These are phyloP conservation scores for Aspergillus tamarii DNA, from an alignment of 2,329 filamentous ascomycete genomes.

Conservation along the genomic window DNA sequence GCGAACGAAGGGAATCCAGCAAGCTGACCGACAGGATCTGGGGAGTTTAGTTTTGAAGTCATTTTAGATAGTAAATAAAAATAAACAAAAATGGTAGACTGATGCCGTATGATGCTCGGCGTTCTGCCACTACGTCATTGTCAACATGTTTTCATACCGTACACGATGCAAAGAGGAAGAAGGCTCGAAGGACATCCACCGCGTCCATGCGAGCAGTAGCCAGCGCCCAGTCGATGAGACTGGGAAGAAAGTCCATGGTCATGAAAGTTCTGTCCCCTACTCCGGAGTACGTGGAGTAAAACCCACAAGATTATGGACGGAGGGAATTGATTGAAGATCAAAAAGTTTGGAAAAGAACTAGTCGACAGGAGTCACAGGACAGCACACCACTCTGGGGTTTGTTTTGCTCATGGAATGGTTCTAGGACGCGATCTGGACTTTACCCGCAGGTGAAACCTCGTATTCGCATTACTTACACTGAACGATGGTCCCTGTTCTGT, in stretches of 20 bases:
- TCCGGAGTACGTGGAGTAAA: not conserved
- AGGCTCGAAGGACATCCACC: slow-evolving; percentile 39
- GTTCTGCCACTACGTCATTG: slow-evolving; percentile 8
- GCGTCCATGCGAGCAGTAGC: slow-evolving; percentile 33
- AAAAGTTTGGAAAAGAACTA: not conserved
- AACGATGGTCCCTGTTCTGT: slow-evolving; percentile 12
- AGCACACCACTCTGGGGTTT: slow-evolving; percentile 5
- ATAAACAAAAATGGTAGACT: not conserved
- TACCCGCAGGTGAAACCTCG: not conserved
- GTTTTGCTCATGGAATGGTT: slow-evolving; percentile 2
- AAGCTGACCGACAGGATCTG: slow-evolving; percentile 55
- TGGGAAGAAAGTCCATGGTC: slow-evolving; percentile 18
- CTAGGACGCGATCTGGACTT: not conserved
- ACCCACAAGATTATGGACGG: slow-evolving; percentile 4
- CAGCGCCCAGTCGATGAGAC: slow-evolving; percentile 18
- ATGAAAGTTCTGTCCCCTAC: not conserved
- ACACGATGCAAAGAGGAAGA: slow-evolving; percentile 42
- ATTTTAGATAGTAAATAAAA: slow-evolving; percentile 15
- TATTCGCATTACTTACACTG: slow-evolving; percentile 4
- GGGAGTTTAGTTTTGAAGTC: slow-evolving; percentile 22
- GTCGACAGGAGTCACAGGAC: too few relatives aligned
- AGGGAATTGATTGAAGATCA: not conserved
- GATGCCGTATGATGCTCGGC: slow-evolving; percentile 7
- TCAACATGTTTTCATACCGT: slow-evolving; percentile 36
- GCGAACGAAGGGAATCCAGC: slow-evolving; percentile 54